Evolutionary conservation across 768 basidiomycete species (phyloP).

Genomic region (Hericium coralloides): DNA sequence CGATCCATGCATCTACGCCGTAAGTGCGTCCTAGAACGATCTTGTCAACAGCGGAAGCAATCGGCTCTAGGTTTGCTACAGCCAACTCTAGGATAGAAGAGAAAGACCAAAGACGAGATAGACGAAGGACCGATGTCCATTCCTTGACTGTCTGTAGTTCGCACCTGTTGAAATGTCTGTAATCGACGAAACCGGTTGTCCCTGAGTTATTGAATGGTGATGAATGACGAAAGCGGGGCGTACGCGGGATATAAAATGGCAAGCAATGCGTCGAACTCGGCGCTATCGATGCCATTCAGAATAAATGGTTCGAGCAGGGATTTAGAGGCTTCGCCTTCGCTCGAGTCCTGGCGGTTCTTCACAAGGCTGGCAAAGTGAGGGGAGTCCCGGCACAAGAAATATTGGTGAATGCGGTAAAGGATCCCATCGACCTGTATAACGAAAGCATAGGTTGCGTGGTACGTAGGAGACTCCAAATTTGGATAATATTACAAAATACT

Average conservation of each 20-base stretch:
- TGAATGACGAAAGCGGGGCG: neutral
- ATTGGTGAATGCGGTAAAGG: conserved; percentile 9
- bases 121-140: conserved; percentile 8
- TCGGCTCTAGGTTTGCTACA: neutral
- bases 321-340: neutral
- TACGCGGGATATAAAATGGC: conserved; percentile 10
- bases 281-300: conserved; percentile 1
- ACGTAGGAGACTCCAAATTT: neutral
- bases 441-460: neutral
- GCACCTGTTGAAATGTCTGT: conserved; percentile 4
- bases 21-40: conserved; percentile 3
- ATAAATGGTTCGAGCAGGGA: neutral
- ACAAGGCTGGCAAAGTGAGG: conserved; percentile 4
- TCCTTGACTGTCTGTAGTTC: conserved; percentile 4
- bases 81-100: conserved; percentile 5
- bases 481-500: conserved; percentile 1
- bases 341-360: neutral
- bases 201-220: neutral
- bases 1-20: conserved; percentile 1
- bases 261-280: conserved; percentile 8
- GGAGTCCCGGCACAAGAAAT: conserved; percentile 13
- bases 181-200: neutral
- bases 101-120: conserved; percentile 10
- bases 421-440: conserved; percentile 3
- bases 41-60: conserved; percentile 2